These are phyloP conservation scores for Coniochaeta sp. DNA, from an alignment of 2,329 filamentous ascomycete genomes.

Conservation along the genomic window DNA sequence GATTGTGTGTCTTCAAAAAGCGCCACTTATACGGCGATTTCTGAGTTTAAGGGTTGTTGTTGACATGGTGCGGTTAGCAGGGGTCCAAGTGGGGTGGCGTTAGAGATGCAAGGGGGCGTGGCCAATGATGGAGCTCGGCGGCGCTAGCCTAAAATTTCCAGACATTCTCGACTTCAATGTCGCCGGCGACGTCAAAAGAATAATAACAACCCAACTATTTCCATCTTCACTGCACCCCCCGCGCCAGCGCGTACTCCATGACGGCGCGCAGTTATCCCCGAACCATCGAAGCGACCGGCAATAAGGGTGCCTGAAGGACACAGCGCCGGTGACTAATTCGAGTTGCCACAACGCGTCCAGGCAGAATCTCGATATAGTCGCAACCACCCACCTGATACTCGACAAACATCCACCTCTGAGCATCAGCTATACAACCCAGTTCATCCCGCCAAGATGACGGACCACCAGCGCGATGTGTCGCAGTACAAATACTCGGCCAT, in stretches of 20 bases:
- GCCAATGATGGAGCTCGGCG: neutral
- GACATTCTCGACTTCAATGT: neutral
- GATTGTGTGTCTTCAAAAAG: neutral
- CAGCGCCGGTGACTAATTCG: neutral
- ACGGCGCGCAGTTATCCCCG: neutral
- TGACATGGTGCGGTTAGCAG: conserved; percentile 1
- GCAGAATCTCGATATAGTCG: neutral
- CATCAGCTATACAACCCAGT: neutral
- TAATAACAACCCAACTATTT: neutral
- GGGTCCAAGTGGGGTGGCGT: neutral
- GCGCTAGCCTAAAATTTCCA: conserved; percentile 1
- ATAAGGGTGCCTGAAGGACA: neutral
- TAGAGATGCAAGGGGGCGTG: neutral
- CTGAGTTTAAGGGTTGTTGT: neutral
- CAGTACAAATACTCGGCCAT: conserved; percentile 99
- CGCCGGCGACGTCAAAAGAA: neutral
- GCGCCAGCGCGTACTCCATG: neutral
- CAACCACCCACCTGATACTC: neutral
- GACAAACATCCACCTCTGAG: neutral
- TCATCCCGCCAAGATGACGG: conserved; percentile 58
- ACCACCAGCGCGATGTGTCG: conserved; percentile 73
- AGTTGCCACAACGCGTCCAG: conserved; percentile 4
- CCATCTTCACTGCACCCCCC: neutral
- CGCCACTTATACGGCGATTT: neutral
- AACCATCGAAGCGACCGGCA: neutral